These are phyloP conservation scores for Singerocomus rubriflavus DNA, from an alignment of 1,284 basidiomycete genomes.

Conservation along the genomic window DNA sequence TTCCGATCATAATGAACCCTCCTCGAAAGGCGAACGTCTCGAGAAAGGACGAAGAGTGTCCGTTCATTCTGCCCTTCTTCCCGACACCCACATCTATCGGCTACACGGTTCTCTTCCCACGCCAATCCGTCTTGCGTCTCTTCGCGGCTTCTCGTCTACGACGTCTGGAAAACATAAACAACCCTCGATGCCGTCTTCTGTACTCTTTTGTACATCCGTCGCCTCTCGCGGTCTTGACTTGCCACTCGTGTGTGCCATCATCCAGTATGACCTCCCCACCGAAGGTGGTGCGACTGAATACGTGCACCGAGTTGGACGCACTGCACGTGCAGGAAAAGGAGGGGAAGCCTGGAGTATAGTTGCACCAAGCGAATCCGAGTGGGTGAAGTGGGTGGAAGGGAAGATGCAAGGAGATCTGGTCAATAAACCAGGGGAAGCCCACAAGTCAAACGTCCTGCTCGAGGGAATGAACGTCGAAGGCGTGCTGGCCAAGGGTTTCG, in stretches of 20 bases:
- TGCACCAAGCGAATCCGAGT: conserved; percentile 79
- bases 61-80: conserved; percentile 73
- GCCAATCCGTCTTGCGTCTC: conserved; percentile 75
- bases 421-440: conserved; percentile 26
- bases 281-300: conserved; percentile 98
- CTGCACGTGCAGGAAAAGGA: conserved; percentile 91
- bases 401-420: conserved; percentile 61
- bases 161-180: conserved; percentile 37
- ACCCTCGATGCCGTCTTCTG: conserved; percentile 45
- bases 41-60: conserved; percentile 44
- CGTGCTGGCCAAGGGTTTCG: conserved; percentile 80
- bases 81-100: conserved; percentile 81
- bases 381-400: conserved; percentile 85
- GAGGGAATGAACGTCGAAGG: conserved; percentile 65
- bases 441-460: conserved; percentile 49
- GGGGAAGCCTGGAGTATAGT: conserved; percentile 96
- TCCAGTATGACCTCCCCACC: conserved; percentile 97
- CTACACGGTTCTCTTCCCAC: conserved; percentile 92
- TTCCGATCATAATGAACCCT: conserved; percentile 31
- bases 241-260: conserved; percentile 89
- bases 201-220: conserved; percentile 94
- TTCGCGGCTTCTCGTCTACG: conserved; percentile 74
- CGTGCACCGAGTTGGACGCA: conserved; percentile 94
- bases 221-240: conserved; percentile 98
- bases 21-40: conserved; percentile 22